Evolutionary conservation across 139 green algal species (phyloP).

Genomic region (Closterium sp.): DNA sequence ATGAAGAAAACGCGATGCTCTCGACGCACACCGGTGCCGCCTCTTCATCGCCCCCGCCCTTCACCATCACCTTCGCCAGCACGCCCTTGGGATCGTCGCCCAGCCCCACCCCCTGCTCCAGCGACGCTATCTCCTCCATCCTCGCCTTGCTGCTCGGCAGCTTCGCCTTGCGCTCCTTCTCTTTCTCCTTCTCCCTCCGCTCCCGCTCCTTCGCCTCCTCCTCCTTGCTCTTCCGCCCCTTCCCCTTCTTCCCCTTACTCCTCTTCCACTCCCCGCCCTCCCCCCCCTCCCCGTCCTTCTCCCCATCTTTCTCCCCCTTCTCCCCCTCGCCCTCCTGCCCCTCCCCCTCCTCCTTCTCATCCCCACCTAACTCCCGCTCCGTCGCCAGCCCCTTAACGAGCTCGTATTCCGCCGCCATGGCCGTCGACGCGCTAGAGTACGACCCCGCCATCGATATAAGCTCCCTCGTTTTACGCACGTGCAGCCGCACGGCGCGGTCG

Average conservation of each 20-base stretch:
- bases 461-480: slow-evolving; percentile 36
- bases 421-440: slow-evolving; percentile 31
- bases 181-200: neutral
- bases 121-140: neutral
- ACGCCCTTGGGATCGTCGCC: neutral
- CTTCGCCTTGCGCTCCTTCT: neutral
- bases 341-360: neutral
- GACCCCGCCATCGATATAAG: slow-evolving; percentile 21
- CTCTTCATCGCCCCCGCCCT: neutral
- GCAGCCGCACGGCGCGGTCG: slow-evolving; percentile 37
- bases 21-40: slow-evolving; percentile 1
- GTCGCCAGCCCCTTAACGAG: neutral
- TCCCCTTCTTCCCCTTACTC: neutral
- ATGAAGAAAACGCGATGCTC: slow-evolving; percentile 44
- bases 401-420: slow-evolving; percentile 29
- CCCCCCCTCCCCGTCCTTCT: neutral
- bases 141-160: slow-evolving; percentile 2
- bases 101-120: slow-evolving; percentile 11
- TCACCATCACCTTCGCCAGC: neutral
- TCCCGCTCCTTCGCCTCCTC: neutral
- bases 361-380: neutral
- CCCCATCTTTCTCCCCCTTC: slow-evolving; percentile 17
- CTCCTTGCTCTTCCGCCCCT: neutral
- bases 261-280: neutral
- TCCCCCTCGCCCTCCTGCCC: neutral